These are phyloP conservation scores for Tulasnella sp. DNA, from an alignment of 768 basidiomycete species.

Conservation along the genomic window DNA sequence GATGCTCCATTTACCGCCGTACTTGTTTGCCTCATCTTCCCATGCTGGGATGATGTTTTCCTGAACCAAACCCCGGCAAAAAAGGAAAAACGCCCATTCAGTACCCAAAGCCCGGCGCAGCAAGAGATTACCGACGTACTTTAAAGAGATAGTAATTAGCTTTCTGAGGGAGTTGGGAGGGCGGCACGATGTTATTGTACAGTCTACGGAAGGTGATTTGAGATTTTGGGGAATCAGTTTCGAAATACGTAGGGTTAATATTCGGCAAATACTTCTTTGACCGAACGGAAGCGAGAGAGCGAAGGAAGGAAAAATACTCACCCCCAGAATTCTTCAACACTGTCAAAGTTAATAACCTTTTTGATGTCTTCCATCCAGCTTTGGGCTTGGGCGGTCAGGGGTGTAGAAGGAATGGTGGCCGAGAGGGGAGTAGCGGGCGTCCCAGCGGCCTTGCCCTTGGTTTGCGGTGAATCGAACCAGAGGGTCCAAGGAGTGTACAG, in stretches of 20 bases:
- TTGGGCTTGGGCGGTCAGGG: slow-evolving; percentile 46
- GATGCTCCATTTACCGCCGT: slow-evolving; percentile 98
- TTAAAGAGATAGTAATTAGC: slow-evolving; percentile 99
- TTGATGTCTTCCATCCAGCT: slow-evolving; percentile 99
- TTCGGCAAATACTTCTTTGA: not conserved
- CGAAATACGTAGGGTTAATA: not conserved
- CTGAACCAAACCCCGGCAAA: slow-evolving; percentile 36
- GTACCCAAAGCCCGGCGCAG: not conserved
- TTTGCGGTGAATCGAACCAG: slow-evolving; percentile 93
- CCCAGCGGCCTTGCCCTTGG: slow-evolving; percentile 65
- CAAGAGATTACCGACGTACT: slow-evolving; percentile 34
- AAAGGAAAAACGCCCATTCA: no score
- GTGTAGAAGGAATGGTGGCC: slow-evolving; percentile 39
- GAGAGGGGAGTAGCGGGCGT: slow-evolving; percentile 47
- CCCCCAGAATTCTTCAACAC: slow-evolving; percentile 99
- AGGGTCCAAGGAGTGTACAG: slow-evolving; percentile 93
- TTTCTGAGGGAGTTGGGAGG: slow-evolving; percentile 85
- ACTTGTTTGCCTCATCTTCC: slow-evolving; percentile 95
- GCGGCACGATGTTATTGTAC: slow-evolving; percentile 96
- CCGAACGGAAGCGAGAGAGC: not conserved
- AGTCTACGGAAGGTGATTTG: slow-evolving; percentile 46
- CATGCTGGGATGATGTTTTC: slow-evolving; percentile 95
- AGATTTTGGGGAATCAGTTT: slow-evolving; percentile 22
- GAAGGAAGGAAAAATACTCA: slow-evolving; percentile 34
- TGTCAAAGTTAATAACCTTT: slow-evolving; percentile 89